Evolutionary conservation across 257 asterid genomes (phyloP).

Genomic region (Marsdenia floribunda): DNA sequence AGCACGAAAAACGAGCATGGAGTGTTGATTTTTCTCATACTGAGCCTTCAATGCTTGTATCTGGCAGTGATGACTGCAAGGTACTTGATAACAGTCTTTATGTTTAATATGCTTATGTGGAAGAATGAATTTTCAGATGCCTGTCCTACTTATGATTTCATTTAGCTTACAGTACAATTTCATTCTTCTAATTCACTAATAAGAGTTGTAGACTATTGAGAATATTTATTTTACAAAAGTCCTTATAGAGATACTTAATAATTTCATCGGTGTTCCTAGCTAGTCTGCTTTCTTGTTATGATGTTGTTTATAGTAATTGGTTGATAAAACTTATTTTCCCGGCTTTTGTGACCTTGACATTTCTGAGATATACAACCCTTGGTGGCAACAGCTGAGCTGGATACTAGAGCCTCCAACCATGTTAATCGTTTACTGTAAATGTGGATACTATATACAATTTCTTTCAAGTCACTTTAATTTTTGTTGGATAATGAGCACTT

Average conservation of each 20-base stretch:
- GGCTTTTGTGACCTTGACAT: neutral
- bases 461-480: too few species aligned
- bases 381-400: too few species aligned
- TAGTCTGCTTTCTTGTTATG: neutral
- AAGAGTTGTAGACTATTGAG: neutral
- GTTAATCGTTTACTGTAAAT: too few species aligned
- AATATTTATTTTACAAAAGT: constrained; percentile 3
- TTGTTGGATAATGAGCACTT: too few species aligned
- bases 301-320: neutral
- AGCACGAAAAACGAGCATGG: constrained; percentile 95
- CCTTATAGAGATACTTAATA: constrained; percentile 50
- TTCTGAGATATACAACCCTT: too few species aligned
- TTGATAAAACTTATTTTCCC: neutral
- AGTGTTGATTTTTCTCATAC: constrained; percentile 81
- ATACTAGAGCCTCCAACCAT: too few species aligned
- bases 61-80: constrained; percentile 96
- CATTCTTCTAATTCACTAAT: neutral
- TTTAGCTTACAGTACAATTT: neutral
- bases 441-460: too few species aligned
- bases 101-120: neutral
- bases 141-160: neutral
- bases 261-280: neutral
- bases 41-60: constrained; percentile 85
- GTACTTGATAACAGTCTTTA: constrained; percentile 25
- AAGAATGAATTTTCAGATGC: neutral